Evolutionary conservation across 2,329 filamentous ascomycete genomes (phyloP).

Genomic region (Aureobasidium uvarum): DNA sequence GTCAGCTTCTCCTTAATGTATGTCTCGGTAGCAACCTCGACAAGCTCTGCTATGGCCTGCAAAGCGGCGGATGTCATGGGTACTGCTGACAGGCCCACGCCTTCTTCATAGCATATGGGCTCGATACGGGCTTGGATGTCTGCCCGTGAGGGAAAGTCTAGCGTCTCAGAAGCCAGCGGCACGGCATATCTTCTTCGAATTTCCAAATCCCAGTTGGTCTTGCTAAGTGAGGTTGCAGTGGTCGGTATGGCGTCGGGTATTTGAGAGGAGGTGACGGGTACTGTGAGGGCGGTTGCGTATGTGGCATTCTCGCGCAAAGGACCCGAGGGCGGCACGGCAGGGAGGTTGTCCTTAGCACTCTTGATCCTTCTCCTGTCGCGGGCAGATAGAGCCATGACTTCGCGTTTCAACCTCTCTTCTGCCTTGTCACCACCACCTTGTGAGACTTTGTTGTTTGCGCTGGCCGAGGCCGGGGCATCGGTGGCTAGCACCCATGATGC

Average conservation of each 20-base stretch:
- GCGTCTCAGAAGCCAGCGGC: constrained; percentile 59
- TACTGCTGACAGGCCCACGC: constrained; percentile 40
- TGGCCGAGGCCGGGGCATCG: constrained; percentile 73
- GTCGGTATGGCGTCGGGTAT: constrained; percentile 23
- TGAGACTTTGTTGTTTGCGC: constrained; percentile 30
- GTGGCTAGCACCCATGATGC: constrained; percentile 64
- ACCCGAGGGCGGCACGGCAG: background rate
- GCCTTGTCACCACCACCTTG: constrained; percentile 56
- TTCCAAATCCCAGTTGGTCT: constrained; percentile 61
- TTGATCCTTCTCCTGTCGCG: constrained; percentile 57
- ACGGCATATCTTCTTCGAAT: constrained; percentile 64
- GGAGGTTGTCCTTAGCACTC: constrained; percentile 32
- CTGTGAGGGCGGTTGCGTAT: constrained; percentile 25
- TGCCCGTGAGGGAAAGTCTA: constrained; percentile 60
- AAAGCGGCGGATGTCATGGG: constrained; percentile 31
- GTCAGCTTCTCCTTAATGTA: constrained; percentile 62
- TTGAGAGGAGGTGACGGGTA: constrained; percentile 16
- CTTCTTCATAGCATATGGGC: constrained; percentile 65
- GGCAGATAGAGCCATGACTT: constrained; percentile 62
- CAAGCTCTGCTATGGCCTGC: constrained; percentile 56
- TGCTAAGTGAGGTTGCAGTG: constrained; percentile 29
- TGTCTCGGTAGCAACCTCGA: constrained; percentile 61
- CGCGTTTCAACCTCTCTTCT: constrained; percentile 62
- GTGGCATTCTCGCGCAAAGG: constrained; percentile 16
- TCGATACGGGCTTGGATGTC: constrained; percentile 60